Evolutionary conservation across 1,284 basidiomycete species (phyloP).

Genomic region (Schizophyllum amplum): DNA sequence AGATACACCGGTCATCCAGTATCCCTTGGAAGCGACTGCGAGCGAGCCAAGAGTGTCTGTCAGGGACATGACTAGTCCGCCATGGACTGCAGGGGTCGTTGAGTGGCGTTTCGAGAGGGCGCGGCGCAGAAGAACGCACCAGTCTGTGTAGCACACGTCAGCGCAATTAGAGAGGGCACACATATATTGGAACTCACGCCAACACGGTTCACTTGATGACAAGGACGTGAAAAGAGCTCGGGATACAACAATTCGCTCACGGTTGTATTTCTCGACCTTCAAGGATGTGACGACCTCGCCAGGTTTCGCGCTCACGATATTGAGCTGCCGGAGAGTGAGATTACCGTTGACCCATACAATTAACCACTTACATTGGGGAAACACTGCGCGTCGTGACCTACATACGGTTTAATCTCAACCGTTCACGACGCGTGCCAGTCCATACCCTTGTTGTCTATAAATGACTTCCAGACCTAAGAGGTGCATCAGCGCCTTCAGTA

Average conservation of each 20-base stretch:
- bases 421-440: background rate
- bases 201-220: slow-evolving; percentile 57
- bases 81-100: slow-evolving; percentile 47
- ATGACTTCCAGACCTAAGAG: slow-evolving; percentile 70
- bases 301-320: slow-evolving; percentile 54
- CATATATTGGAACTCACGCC: slow-evolving; percentile 41
- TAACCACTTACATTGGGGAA: slow-evolving; percentile 55
- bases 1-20: slow-evolving; percentile 81
- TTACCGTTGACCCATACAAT: background rate
- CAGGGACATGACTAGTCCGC: slow-evolving; percentile 77
- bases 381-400: slow-evolving; percentile 71
- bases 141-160: slow-evolving; percentile 15
- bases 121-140: slow-evolving; percentile 14
- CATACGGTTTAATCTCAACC: slow-evolving; percentile 3
- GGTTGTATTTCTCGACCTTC: slow-evolving; percentile 64
- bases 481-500: background rate
- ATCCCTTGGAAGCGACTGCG: slow-evolving; percentile 74
- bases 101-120: background rate
- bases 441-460: slow-evolving; percentile 64
- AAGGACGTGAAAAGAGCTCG: background rate
- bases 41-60: slow-evolving; percentile 84
- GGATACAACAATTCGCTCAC: slow-evolving; percentile 30
- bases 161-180: background rate
- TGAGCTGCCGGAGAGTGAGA: slow-evolving; percentile 35
- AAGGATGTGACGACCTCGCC: slow-evolving; percentile 60